A percentile compares a stretch with the other conserved stretches of the same genome.
These are phyloP conservation scores for Cystobasidium ongulense DNA, from an alignment of 768 basidiomycete species.

Conservation along the genomic window DNA sequence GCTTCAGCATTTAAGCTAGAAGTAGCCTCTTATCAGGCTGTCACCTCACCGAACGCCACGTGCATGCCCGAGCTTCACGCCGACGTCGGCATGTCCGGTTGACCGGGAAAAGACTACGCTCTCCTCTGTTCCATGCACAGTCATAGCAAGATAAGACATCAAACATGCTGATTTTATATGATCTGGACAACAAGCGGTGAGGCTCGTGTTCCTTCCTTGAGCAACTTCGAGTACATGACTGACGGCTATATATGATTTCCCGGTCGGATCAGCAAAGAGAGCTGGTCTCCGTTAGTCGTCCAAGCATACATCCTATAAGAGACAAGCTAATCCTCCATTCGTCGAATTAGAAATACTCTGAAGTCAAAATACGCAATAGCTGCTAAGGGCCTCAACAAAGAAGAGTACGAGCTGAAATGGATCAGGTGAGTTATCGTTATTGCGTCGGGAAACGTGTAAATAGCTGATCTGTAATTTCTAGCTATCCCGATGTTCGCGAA, in stretches of 20 bases:
- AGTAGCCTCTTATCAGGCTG: too few species aligned
- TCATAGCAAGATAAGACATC: not conserved
- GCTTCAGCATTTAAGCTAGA: too few species aligned
- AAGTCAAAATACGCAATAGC: constrained; percentile 18
- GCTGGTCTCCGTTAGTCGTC: constrained; percentile 14
- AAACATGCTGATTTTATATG: constrained; percentile 13
- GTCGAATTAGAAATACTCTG: not conserved
- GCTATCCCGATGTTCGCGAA: not conserved
- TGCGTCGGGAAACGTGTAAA: not conserved
- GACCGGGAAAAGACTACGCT: too few species aligned
- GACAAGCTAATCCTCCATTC: not conserved
- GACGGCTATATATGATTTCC: not conserved
- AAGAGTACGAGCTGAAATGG: not conserved
- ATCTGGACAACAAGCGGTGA: constrained; percentile 21
- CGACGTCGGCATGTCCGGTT: too few species aligned
- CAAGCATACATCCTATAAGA: not conserved
- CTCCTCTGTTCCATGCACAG: too few species aligned
- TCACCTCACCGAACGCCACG: too few species aligned
- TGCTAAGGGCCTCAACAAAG: constrained; percentile 5
- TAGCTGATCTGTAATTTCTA: not conserved
- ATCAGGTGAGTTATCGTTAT: not conserved
- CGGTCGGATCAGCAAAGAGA: not conserved
- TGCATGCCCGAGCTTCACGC: too few species aligned
- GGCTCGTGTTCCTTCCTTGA: not conserved
- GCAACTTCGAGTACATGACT: not conserved